These are phyloP conservation scores for Crepidotus variabilis DNA, from an alignment of 768 basidiomycete species.

Conservation along the genomic window DNA sequence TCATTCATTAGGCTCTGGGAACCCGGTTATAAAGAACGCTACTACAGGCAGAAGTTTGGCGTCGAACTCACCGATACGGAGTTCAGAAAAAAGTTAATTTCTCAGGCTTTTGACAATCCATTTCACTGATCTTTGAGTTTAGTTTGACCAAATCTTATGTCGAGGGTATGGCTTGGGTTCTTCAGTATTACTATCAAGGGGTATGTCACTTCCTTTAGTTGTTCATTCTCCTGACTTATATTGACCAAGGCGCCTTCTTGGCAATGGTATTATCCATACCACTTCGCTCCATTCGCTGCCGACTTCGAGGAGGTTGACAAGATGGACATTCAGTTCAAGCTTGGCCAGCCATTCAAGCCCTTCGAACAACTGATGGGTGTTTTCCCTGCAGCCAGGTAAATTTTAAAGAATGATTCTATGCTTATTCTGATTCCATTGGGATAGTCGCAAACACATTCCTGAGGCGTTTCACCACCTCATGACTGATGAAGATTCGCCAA, in stretches of 20 bases:
- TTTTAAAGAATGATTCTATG: neutral
- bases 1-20: conserved; percentile 75
- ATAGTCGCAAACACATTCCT: conserved; percentile 86
- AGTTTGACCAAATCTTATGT: conserved; percentile 85
- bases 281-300: conserved; percentile 96
- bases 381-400: conserved; percentile 88
- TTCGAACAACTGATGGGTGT: conserved; percentile 99
- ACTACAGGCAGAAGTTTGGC: conserved; percentile 92
- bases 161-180: conserved; percentile 93
- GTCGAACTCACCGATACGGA: conserved; percentile 65
- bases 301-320: conserved; percentile 81
- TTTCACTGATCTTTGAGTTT: conserved; percentile 6
- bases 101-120: neutral
- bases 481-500: conserved; percentile 83
- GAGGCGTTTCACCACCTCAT: conserved; percentile 82
- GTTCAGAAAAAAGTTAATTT: conserved; percentile 67
- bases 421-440: conserved; percentile 5
- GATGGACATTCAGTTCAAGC: conserved; percentile 75
- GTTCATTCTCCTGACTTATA: conserved; percentile 7
- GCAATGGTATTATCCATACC: conserved; percentile 99
- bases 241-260: conserved; percentile 76
- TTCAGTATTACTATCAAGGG: conserved; percentile 98
- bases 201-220: no score
- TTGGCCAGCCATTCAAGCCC: conserved; percentile 90
- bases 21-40: conserved; percentile 92